phyloP scores from a whole-genome alignment of 2,329 filamentous ascomycete genomes.

The Diaporthe velutina region DNA sequence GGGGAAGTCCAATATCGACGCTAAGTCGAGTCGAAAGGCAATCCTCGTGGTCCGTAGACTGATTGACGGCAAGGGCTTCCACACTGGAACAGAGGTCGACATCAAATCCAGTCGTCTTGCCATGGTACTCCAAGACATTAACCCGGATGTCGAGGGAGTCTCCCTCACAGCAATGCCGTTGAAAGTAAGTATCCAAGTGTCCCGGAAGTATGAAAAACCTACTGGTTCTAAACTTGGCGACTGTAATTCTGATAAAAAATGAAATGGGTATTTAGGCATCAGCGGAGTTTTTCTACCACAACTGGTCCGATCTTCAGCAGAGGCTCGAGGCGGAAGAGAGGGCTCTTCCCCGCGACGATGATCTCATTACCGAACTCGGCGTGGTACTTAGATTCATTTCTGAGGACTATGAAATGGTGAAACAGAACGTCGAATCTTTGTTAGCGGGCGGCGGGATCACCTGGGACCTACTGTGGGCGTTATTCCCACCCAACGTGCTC shows the following conservation, averaged over 20 bases:
- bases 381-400: not conserved
- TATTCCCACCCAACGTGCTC: not conserved
- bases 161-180: not conserved
- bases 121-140: not conserved
- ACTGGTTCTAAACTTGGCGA: fast-evolving
- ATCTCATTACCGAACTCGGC: not conserved
- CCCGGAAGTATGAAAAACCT: not conserved
- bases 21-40: not conserved
- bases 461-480: not conserved
- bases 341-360: not conserved
- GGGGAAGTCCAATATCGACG: not conserved
- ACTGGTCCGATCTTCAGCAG: not conserved
- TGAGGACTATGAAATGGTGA: not conserved
- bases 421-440: not conserved
- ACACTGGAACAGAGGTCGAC: not conserved
- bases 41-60: not conserved
- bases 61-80: not conserved
- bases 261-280: not conserved
- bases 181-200: not conserved
- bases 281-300: not conserved
- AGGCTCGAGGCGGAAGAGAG: not conserved
- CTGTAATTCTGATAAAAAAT: not conserved
- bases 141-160: not conserved
- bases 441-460: not conserved
- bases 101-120: not conserved